phyloP scores from a whole-genome alignment of 176 grass and related monocot genomes.

The Oryza meridionalis region DNA sequence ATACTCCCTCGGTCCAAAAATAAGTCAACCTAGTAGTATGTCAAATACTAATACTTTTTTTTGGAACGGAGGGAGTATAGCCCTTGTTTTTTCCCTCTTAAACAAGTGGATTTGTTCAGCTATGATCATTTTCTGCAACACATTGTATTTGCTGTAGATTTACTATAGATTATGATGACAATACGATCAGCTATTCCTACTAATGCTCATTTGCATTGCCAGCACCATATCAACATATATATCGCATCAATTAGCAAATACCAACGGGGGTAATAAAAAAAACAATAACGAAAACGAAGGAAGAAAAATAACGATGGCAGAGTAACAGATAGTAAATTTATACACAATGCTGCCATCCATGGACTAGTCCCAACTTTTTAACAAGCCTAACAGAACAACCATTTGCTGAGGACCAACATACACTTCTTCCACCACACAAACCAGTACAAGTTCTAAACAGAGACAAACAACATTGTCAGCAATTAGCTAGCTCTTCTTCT shows the following conservation, averaged over 20 bases:
- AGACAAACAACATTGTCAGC: slow-evolving; percentile 38
- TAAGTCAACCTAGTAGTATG: too few species aligned
- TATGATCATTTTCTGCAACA: neutral
- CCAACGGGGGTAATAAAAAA: neutral
- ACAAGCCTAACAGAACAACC: slow-evolving; percentile 25
- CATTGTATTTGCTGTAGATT: neutral
- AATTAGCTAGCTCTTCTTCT: slow-evolving; percentile 16
- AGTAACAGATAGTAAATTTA: slow-evolving; percentile 26
- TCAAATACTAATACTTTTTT: too few species aligned
- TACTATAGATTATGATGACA: neutral
- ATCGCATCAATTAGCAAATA: neutral
- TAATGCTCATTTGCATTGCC: neutral
- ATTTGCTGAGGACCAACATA: slow-evolving; percentile 28
- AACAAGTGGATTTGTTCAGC: neutral
- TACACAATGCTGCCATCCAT: slow-evolving; percentile 30
- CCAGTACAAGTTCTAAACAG: slow-evolving; percentile 34
- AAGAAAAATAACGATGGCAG: slow-evolving; percentile 13
- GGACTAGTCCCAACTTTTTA: slow-evolving; percentile 22
- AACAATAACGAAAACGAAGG: neutral
- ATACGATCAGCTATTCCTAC: neutral
- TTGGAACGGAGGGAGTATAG: too few species aligned
- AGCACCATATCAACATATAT: neutral
- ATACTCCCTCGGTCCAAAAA: too few species aligned
- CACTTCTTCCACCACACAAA: slow-evolving; percentile 26
- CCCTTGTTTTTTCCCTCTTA: neutral